A percentile compares a stretch with the other conserved stretches of the same genome.
Evolutionary conservation across 306 rosid species (phyloP).

Genomic region (Vicia faba): DNA sequence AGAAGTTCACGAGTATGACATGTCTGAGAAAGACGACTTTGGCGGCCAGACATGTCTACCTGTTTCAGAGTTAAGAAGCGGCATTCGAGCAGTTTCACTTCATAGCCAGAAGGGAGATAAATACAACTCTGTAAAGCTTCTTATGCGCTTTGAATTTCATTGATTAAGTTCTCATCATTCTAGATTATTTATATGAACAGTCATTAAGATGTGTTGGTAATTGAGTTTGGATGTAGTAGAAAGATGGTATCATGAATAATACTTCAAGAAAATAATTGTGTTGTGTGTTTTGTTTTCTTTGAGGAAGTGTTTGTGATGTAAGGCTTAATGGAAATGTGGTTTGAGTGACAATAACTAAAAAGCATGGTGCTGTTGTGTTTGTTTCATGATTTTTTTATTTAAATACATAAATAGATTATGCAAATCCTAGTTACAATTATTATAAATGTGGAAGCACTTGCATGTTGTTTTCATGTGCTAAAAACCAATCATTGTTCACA

Average conservation of each 20-base stretch:
- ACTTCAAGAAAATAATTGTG: conserved; percentile 17
- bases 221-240: conserved; percentile 30
- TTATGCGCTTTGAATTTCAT: conserved; percentile 75
- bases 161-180: conserved; percentile 38
- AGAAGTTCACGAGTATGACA: conserved; percentile 95
- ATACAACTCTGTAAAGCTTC: conserved; percentile 82
- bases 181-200: conserved; percentile 35
- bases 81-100: conserved; percentile 77
- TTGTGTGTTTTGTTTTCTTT: conserved; percentile 23
- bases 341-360: conserved; percentile 11
- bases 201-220: conserved; percentile 2
- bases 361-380: neutral
- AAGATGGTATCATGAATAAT: conserved; percentile 22
- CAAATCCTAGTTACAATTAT: no score
- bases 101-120: conserved; percentile 61
- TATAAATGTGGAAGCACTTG: no score
- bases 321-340: conserved; percentile 24
- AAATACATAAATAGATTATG: no score
- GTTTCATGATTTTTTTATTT: neutral
- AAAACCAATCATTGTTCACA: no score
- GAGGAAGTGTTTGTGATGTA: conserved; percentile 1
- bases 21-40: conserved; percentile 96
- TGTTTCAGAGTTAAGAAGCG: conserved; percentile 64
- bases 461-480: no score
- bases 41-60: conserved; percentile 96